Percentiles rank a stretch among this genome's conserved stretches.
Evolutionary conservation across 129 eudicot species (phyloP).

Genomic region (Arctium lappa): DNA sequence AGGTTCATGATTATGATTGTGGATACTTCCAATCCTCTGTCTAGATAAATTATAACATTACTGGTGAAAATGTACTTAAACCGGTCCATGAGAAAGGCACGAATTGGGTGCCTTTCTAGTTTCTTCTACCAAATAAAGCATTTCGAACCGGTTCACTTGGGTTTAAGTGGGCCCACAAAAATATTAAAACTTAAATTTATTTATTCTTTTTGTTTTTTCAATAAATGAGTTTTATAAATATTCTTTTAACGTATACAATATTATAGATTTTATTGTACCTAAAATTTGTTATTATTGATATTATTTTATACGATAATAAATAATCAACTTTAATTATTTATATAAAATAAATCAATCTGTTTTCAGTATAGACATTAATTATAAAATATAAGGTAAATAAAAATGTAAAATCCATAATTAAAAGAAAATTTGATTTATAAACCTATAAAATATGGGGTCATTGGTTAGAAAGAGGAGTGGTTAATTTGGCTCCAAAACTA

Average conservation of each 20-base stretch:
- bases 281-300: too few species aligned
- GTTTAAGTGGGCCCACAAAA: background rate
- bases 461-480: conserved; percentile 18
- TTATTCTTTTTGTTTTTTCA: too few species aligned
- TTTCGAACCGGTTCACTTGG: background rate
- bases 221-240: background rate
- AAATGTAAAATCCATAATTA: background rate
- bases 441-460: background rate
- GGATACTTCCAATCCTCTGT: background rate
- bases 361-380: too few species aligned
- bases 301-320: too few species aligned
- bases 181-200: background rate
- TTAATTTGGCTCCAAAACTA: conserved; percentile 18
- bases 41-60: too few species aligned
- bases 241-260: too few species aligned
- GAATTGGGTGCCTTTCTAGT: background rate
- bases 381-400: background rate
- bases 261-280: background rate
- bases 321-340: too few species aligned
- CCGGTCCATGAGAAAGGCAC: background rate
- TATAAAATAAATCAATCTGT: too few species aligned
- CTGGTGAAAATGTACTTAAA: background rate
- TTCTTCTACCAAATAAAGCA: background rate
- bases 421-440: background rate
- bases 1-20: too few species aligned